These are phyloP conservation scores for Astragalus membranaceus DNA, from an alignment of 306 rosid species.

Conservation along the genomic window DNA sequence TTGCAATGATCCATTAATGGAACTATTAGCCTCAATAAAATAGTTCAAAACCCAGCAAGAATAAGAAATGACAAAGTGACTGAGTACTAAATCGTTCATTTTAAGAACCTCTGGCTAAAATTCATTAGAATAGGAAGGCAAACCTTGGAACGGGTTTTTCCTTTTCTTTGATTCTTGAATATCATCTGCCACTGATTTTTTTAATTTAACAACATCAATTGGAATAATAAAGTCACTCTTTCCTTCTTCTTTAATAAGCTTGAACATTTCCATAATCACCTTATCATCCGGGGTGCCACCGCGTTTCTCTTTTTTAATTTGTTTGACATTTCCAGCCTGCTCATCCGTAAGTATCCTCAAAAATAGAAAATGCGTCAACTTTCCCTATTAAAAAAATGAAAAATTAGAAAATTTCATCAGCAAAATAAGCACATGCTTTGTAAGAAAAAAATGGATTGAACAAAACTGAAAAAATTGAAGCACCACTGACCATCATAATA, in stretches of 20 bases:
- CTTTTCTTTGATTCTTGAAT: conserved; percentile 56
- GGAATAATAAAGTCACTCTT: too few relatives aligned
- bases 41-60: background rate
- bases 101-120: background rate
- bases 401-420: too few relatives aligned
- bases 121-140: conserved; percentile 17
- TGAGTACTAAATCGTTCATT: background rate
- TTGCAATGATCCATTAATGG: too few relatives aligned
- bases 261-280: too few relatives aligned
- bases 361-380: conserved; percentile 70
- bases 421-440: too few relatives aligned
- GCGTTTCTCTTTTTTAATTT: conserved; percentile 25
- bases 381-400: conserved; percentile 36
- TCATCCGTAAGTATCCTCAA: conserved; percentile 17
- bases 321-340: conserved; percentile 19
- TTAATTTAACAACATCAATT: too few relatives aligned
- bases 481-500: too few relatives aligned
- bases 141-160: conserved; percentile 51
- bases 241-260: too few relatives aligned
- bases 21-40: too few relatives aligned
- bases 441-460: too few relatives aligned
- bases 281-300: conserved; percentile 27
- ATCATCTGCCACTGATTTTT: conserved; percentile 8
- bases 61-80: background rate
- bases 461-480: too few relatives aligned